Percentiles rank a stretch among this genome's conserved stretches.
Conservation (phyloP, 371 early-diverging fungal species). For the Cladochytrium tenue region DNA sequence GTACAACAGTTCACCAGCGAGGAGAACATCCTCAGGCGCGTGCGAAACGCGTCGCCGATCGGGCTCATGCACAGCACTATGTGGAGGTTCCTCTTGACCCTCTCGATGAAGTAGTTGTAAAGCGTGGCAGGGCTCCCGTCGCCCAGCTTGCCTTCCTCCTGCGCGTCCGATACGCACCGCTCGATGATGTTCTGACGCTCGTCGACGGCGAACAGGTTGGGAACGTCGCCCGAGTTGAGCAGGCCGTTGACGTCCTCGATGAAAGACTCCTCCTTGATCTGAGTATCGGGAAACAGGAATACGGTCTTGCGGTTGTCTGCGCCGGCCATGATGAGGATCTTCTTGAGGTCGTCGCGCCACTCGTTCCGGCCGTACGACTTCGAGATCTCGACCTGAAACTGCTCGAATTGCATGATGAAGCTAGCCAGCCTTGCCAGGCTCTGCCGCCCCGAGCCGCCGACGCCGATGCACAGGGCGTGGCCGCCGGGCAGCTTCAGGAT, state of each 20-base stretch:
- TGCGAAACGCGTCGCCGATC: constrained; percentile 58
- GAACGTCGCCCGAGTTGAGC: constrained; percentile 59
- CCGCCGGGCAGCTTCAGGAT: constrained; percentile 57
- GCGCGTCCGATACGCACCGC: constrained; percentile 38
- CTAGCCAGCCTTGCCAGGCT: constrained; percentile 50
- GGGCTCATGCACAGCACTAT: constrained; percentile 63
- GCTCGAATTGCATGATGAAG: constrained; percentile 52
- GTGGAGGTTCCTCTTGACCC: constrained; percentile 56
- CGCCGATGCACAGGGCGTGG: constrained; percentile 57
- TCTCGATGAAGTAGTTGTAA: constrained; percentile 58
- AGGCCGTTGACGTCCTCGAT: constrained; percentile 57
- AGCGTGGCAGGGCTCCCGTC: constrained; percentile 50
- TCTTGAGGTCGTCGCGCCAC: constrained; percentile 60
- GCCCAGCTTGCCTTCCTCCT: constrained; percentile 52
- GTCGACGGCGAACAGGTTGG: constrained; percentile 55
- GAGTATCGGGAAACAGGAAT: constrained; percentile 56
- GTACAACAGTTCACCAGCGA: constrained; percentile 61
- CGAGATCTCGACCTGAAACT: constrained; percentile 59
- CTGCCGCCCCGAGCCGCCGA: constrained; percentile 60
- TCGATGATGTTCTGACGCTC: constrained; percentile 54
- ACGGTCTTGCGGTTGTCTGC: constrained; percentile 50
- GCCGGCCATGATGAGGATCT: constrained; percentile 48
- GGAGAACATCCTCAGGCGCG: constrained; percentile 52
- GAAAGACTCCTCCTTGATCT: constrained; percentile 59
- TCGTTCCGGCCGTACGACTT: constrained; percentile 52